phyloP scores from a whole-genome alignment of 2,329 filamentous ascomycete species.

The Cladosporium sp. region DNA sequence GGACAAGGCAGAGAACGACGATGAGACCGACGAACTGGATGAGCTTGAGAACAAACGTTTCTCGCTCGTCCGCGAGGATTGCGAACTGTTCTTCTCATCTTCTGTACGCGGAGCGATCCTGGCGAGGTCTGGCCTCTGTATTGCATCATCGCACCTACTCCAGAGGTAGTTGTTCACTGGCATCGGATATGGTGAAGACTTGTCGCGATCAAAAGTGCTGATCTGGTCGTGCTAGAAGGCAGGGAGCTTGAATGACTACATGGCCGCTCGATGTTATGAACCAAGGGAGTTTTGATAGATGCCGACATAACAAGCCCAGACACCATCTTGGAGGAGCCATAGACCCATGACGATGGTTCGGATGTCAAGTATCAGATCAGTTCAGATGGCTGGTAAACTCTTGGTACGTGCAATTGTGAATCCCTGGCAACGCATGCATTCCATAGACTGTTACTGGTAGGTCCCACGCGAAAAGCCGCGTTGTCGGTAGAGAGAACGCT shows the following conservation, averaged over 20 bases:
- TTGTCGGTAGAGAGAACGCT: not conserved
- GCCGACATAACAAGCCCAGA: conserved; percentile 1
- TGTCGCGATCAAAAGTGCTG: not conserved
- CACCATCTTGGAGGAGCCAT: not conserved
- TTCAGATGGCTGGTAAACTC: not conserved
- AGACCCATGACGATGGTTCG: not conserved
- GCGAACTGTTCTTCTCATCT: not conserved
- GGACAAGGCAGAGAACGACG: not conserved
- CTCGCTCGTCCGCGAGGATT: not conserved
- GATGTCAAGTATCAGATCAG: not conserved
- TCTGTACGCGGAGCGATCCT: not conserved
- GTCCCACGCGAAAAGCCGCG: not conserved
- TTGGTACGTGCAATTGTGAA: not conserved
- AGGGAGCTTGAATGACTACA: no score
- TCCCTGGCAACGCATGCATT: conserved; percentile 6
- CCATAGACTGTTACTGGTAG: not conserved
- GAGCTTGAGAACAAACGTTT: not conserved
- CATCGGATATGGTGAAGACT: not conserved
- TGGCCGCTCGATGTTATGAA: not conserved
- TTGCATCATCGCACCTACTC: not conserved
- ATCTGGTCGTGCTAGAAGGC: not conserved
- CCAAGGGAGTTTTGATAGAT: not conserved
- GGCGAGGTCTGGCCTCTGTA: not conserved
- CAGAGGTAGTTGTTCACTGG: not conserved
- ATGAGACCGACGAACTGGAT: not conserved